Percentiles rank a stretch among this genome's conserved stretches.
phyloP scores from a whole-genome alignment of 1,284 basidiomycete species.

The Inonotus obliquus region DNA sequence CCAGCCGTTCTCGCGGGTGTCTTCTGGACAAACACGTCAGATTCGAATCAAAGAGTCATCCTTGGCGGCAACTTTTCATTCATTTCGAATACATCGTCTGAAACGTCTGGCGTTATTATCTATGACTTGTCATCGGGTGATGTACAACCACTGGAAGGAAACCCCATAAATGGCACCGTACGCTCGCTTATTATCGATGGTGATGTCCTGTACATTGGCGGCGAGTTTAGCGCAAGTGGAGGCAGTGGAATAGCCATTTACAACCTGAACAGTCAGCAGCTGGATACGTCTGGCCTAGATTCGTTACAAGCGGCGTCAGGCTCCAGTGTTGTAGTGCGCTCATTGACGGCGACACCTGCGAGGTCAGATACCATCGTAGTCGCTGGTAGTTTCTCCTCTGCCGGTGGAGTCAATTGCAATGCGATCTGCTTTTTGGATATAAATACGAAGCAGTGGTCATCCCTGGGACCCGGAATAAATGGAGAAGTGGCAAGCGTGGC shows the following conservation, averaged over 20 bases:
- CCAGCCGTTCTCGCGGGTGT: constrained; percentile 83
- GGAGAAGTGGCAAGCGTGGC: constrained; percentile 80
- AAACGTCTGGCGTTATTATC: constrained; percentile 62
- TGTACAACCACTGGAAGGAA: constrained; percentile 55
- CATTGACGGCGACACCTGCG: constrained; percentile 61
- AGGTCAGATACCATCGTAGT: constrained; percentile 70
- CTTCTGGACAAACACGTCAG: constrained; percentile 85
- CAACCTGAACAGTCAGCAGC: constrained; percentile 57
- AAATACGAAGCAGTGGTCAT: constrained; percentile 68
- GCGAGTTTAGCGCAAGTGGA: constrained; percentile 63
- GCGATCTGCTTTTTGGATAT: constrained; percentile 80
- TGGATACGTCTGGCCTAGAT: constrained; percentile 55
- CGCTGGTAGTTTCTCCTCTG: constrained; percentile 80
- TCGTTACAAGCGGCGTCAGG: constrained; percentile 52
- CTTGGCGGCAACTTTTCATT: constrained; percentile 91
- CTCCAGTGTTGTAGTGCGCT: constrained; percentile 64
- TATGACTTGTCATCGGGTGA: constrained; percentile 57
- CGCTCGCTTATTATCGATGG: constrained; percentile 62
- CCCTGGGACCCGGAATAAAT: constrained; percentile 76
- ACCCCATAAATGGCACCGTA: constrained; percentile 68
- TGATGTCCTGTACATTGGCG: constrained; percentile 73
- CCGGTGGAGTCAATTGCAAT: constrained; percentile 72
- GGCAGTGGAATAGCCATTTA: constrained; percentile 70
- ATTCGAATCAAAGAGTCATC: constrained; percentile 63
- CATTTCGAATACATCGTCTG: constrained; percentile 35